These are phyloP conservation scores for Isabelozyma gotoi DNA, from an alignment of 805 yeast species.

Conservation along the genomic window DNA sequence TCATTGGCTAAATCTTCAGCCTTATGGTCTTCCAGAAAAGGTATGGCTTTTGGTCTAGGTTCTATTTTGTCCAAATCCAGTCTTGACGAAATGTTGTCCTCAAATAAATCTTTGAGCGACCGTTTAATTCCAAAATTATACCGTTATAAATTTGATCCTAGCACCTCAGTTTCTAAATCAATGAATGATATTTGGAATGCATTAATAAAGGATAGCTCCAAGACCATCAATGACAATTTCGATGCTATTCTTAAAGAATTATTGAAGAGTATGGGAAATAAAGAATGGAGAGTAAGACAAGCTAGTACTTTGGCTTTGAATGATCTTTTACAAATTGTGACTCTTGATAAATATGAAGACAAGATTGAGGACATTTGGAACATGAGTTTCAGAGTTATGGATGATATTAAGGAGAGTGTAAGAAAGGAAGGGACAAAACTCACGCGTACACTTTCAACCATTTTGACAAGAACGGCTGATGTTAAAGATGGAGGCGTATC, in stretches of 20 bases:
- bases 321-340: constrained; percentile 65
- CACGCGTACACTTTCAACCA: constrained; percentile 63
- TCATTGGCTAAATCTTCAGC: constrained; percentile 84
- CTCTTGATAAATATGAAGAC: constrained; percentile 50
- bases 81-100: constrained; percentile 57
- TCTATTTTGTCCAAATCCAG: constrained; percentile 78
- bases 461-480: constrained; percentile 58
- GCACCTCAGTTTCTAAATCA: constrained; percentile 65
- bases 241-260: constrained; percentile 63
- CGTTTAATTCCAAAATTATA: constrained; percentile 78
- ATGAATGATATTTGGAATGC: constrained; percentile 90
- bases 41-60: constrained; percentile 91
- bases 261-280: constrained; percentile 64
- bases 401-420: constrained; percentile 93
- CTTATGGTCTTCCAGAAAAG: constrained; percentile 89
- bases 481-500: constrained; percentile 38
- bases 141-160: constrained; percentile 86
- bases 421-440: constrained; percentile 74
- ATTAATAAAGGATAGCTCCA: constrained; percentile 58
- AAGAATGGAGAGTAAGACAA: constrained; percentile 93
- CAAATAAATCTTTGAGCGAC: constrained; percentile 53
- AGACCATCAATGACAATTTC: constrained; percentile 53
- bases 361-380: constrained; percentile 73
- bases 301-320: constrained; percentile 75
- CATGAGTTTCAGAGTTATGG: constrained; percentile 85